phyloP scores from a whole-genome alignment of 352 stramenopile genomes.

The Pythium vanterpoolii region DNA sequence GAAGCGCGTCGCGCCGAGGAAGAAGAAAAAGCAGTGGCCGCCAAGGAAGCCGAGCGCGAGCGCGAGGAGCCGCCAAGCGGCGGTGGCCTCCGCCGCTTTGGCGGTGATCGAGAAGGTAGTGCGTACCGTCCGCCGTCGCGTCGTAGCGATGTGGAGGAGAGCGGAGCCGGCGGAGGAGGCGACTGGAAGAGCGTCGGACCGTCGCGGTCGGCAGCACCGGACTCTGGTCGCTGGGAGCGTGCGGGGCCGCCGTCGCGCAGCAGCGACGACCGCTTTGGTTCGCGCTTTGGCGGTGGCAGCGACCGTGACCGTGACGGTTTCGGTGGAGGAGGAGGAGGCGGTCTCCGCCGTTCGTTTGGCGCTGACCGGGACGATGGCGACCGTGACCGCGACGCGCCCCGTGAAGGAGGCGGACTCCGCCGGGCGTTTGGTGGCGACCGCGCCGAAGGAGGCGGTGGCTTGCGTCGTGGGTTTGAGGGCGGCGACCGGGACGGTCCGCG shows the following conservation, averaged over 20 bases:
- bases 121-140: slow-evolving; percentile 28
- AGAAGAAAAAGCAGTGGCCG: slow-evolving; percentile 27
- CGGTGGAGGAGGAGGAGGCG: not conserved
- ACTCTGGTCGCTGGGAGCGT: slow-evolving; percentile 54
- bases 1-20: slow-evolving; percentile 43
- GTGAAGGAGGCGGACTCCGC: not conserved
- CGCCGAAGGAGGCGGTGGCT: not conserved
- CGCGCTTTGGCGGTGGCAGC: not conserved
- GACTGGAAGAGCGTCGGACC: slow-evolving; percentile 66
- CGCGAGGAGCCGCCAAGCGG: not conserved
- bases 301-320: slow-evolving; percentile 3
- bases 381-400: not conserved
- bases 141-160: slow-evolving; percentile 39
- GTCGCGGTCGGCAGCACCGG: slow-evolving; percentile 33
- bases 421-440: slow-evolving; percentile 5
- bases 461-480: slow-evolving; percentile 7
- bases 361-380: slow-evolving; percentile 22
- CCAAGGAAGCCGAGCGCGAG: slow-evolving; percentile 2
- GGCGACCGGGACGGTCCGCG: slow-evolving; percentile 29
- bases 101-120: slow-evolving; percentile 7
- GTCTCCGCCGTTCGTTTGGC: slow-evolving; percentile 10
- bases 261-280: slow-evolving; percentile 22
- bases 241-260: slow-evolving; percentile 41
- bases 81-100: slow-evolving; percentile 20
- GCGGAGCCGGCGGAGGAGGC: slow-evolving; percentile 16